phyloP scores from a whole-genome alignment of 371 early-diverging fungal species.

The Dinochytrium kinnereticum region DNA sequence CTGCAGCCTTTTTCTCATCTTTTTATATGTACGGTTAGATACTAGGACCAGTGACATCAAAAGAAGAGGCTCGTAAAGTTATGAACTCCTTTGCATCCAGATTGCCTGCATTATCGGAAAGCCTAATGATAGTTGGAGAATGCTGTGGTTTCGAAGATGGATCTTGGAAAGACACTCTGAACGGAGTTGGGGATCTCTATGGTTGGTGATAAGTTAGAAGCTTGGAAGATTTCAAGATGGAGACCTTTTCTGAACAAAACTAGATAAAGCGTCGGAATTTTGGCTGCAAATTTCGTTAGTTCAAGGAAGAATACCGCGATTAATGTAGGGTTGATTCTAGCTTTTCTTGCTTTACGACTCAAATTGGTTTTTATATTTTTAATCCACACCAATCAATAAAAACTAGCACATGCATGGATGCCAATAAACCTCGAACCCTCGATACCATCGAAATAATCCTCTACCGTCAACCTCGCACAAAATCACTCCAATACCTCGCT shows the following conservation, averaged over 20 bases:
- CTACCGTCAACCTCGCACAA: conserved; percentile 24
- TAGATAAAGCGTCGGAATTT: not conserved
- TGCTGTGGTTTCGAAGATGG: not conserved
- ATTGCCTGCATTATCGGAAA: not conserved
- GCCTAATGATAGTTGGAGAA: not conserved
- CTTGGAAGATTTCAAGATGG: not conserved
- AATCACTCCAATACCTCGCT: conserved; percentile 69
- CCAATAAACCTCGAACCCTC: not conserved
- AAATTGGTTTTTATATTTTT: too few relatives aligned
- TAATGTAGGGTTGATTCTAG: not conserved
- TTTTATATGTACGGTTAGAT: too few relatives aligned
- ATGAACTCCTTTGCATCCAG: not conserved
- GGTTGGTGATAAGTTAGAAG: not conserved
- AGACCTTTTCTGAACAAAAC: not conserved
- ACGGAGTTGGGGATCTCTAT: not conserved
- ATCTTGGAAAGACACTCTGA: too few relatives aligned
- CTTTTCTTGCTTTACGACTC: too few relatives aligned
- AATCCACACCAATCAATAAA: too few relatives aligned
- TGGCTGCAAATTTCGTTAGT: not conserved
- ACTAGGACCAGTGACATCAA: too few relatives aligned
- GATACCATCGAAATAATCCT: not conserved
- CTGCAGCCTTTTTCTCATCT: too few relatives aligned
- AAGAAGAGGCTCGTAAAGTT: too few relatives aligned
- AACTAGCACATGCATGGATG: not conserved
- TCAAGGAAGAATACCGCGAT: not conserved